Conservation (phyloP, 2,329 filamentous ascomycete species). For the Clarireedia paspali region DNA sequence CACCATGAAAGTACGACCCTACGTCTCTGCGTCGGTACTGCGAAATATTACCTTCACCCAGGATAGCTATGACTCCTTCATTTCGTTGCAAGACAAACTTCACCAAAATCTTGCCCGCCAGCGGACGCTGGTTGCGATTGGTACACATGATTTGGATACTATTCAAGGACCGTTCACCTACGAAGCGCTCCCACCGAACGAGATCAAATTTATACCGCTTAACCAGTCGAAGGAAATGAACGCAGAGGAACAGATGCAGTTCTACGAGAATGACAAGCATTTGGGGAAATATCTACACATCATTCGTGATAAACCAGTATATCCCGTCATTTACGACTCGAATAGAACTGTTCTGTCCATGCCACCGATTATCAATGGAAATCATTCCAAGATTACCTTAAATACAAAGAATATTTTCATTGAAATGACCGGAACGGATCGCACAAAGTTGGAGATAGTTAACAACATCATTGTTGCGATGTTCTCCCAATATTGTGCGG, state of each 20-base stretch:
- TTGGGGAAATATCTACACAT: constrained; percentile 88
- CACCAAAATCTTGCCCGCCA: constrained; percentile 93
- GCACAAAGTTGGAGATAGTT: constrained; percentile 93
- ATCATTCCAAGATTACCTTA: constrained; percentile 92
- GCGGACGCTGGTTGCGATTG: constrained; percentile 90
- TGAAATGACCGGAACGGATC: constrained; percentile 92
- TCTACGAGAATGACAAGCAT: constrained; percentile 93
- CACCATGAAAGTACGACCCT: constrained; percentile 73
- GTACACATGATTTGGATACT: constrained; percentile 92
- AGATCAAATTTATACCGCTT: constrained; percentile 83
- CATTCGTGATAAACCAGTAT: constrained; percentile 86
- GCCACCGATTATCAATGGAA: constrained; percentile 94
- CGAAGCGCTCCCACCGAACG: constrained; percentile 81
- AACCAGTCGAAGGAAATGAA: constrained; percentile 90
- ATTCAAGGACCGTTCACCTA: constrained; percentile 94
- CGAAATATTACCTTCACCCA: constrained; percentile 88
- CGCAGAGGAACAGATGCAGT: constrained; percentile 81
- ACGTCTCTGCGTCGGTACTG: constrained; percentile 82
- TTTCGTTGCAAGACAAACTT: constrained; percentile 92
- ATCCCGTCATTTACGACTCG: constrained; percentile 91
- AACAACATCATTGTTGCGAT: constrained; percentile 94
- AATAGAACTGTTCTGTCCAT: constrained; percentile 83
- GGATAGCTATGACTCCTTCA: constrained; percentile 93
- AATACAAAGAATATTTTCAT: constrained; percentile 93
- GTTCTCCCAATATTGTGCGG: constrained; percentile 87